These are phyloP conservation scores for Aschersonia sp. DNA, from an alignment of 2,329 filamentous ascomycete genomes.

Conservation along the genomic window DNA sequence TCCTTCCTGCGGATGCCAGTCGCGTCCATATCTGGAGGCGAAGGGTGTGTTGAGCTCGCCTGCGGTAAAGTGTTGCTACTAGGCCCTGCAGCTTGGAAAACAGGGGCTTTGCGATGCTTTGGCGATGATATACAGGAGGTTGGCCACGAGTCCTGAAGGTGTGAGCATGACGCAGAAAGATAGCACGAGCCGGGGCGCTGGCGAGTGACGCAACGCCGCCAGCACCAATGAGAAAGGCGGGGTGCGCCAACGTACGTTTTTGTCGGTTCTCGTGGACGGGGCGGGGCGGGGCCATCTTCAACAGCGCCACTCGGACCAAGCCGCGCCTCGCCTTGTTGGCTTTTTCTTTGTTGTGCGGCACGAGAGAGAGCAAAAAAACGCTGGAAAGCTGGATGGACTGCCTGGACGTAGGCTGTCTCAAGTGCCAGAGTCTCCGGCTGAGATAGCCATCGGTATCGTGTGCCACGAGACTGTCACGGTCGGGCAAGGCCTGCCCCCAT, in stretches of 20 bases:
- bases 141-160: not conserved
- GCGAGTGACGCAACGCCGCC: not conserved
- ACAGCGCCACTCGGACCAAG: not conserved
- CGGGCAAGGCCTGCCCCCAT: no score
- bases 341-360: not conserved
- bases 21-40: conserved; percentile 28
- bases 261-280: not conserved
- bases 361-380: no score
- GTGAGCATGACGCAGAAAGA: not conserved
- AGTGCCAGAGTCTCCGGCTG: no score
- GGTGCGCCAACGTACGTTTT: not conserved
- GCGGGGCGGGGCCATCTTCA: not conserved
- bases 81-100: no score
- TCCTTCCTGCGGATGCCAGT: conserved; percentile 67
- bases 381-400: no score
- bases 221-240: not conserved
- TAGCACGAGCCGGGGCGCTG: not conserved
- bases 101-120: no score
- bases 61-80: not conserved
- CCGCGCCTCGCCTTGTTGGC: not conserved
- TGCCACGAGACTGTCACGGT: no score
- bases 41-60: not conserved
- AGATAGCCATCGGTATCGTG: no score
- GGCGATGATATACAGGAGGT: no score
- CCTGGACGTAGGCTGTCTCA: no score